Evolutionary conservation across 768 basidiomycete genomes (phyloP), one percentile per base, ranked within the genome.

Genomic region (Pulveroboletus sp.): DNA sequence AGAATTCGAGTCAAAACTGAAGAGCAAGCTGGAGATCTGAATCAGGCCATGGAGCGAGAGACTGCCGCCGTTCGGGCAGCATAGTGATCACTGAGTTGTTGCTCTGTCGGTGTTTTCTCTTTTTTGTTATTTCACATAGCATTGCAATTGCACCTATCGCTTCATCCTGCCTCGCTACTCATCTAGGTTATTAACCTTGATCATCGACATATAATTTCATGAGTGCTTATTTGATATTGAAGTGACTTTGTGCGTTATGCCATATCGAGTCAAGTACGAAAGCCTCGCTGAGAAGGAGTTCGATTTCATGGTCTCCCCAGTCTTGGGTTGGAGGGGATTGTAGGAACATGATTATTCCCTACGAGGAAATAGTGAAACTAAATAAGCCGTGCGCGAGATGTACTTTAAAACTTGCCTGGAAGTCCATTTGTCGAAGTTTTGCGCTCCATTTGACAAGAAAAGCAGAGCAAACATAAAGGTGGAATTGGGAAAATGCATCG

Each of bases 341-440:
- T 11, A 99, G 77, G 72, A 96, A 99, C 88, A 99, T 98, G 67
- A 99, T 98, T 66, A 98, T 94, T 49, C 92, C 93, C 95, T 98
- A 26, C 3, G 10, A 33, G 39, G 57, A 5, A 9, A 31, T 49
- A 17, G 24, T 17, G 21, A 28, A 45, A 39, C 44, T 43, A 45
- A 51, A 39, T 35, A 51, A 39, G 38, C 49, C 6, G n/a, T 10
- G 8, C 10, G 15, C 9, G 39, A 15, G 21, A 43, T 26, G 42
- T 30, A 5, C 13, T 8, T 24, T 41, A 24, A 6, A 18, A 66
- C 76, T 62, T 56, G 89, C 95, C 82, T 99, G 96, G 63, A 99
- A 99, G 67, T 99, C 96, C 94, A 97, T 98, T 64, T 88, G 82
- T 30, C 87, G 84, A 53, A 99, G 75, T 63, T 90, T 86, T 44